Conservation (phyloP, 2,329 filamentous ascomycete genomes). For the Paecilomyces sp. region DNA sequence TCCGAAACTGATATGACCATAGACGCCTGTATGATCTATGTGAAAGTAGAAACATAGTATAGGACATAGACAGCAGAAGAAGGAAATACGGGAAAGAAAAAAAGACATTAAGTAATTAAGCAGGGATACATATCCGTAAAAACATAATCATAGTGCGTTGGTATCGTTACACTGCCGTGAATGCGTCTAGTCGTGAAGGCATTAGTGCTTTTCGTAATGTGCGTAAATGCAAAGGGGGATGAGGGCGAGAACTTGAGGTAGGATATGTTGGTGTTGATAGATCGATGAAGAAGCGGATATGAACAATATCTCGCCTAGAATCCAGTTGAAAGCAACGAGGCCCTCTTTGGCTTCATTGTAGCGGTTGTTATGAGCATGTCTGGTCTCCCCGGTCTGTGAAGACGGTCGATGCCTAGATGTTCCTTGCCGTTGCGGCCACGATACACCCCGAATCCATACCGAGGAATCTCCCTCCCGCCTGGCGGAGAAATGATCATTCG, state of each 20-base stretch:
- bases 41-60: neutral
- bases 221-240: neutral
- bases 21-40: neutral
- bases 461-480: constrained; percentile 28
- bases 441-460: constrained; percentile 53
- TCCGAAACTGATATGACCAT: neutral
- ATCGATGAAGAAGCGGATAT: neutral
- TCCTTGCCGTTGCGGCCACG: constrained; percentile 53
- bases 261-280: neutral
- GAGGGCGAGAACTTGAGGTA: neutral
- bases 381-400: constrained; percentile 35
- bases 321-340: neutral
- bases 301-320: neutral
- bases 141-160: neutral
- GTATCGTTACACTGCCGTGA: neutral
- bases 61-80: neutral
- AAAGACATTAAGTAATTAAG: neutral
- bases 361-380: constrained; percentile 38
- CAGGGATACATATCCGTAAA: neutral
- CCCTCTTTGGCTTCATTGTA: constrained; percentile 14
- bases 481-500: constrained; percentile 53
- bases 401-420: constrained; percentile 53
- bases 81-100: neutral
- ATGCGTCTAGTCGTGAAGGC: neutral
- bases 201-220: neutral